Conservation (phyloP, 2,329 filamentous ascomycete genomes). For the Fusarium odoratissimum region DNA sequence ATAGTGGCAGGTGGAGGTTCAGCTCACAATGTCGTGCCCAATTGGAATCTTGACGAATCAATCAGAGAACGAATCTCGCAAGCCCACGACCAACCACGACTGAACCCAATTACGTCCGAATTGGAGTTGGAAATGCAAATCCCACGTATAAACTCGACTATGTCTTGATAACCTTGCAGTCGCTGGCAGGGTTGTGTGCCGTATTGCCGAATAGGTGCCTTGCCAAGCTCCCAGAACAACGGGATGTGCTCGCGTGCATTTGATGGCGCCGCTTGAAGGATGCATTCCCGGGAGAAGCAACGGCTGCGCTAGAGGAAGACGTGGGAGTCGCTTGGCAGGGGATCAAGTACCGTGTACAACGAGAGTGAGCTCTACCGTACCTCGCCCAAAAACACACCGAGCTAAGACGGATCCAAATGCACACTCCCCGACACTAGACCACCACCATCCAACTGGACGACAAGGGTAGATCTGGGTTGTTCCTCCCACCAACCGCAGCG, state of each 20-base stretch:
- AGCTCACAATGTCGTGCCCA: slow-evolving; percentile 24
- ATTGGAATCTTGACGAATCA: slow-evolving; percentile 17
- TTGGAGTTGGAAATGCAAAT: slow-evolving; percentile 24
- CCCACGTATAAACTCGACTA: slow-evolving; percentile 19
- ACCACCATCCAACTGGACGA: slow-evolving; percentile 23
- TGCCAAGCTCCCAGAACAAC: slow-evolving; percentile 34
- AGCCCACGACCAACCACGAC: slow-evolving; percentile 2
- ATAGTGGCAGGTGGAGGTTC: slow-evolving; percentile 24
- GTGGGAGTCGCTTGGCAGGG: slow-evolving; percentile 16
- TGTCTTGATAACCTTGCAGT: slow-evolving; percentile 5
- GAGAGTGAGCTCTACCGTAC: background rate
- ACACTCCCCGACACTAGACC: slow-evolving; percentile 35
- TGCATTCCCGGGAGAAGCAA: slow-evolving; percentile 34
- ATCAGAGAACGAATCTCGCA: slow-evolving; percentile 7
- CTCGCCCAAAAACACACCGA: background rate
- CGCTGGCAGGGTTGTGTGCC: slow-evolving; percentile 30
- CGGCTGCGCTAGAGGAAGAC: slow-evolving; percentile 5
- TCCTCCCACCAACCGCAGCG: slow-evolving; percentile 5
- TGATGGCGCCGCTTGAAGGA: slow-evolving; percentile 32
- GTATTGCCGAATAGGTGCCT: slow-evolving; percentile 41
- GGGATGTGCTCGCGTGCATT: slow-evolving; percentile 28
- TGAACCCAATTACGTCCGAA: slow-evolving; percentile 15
- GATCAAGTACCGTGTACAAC: slow-evolving; percentile 26
- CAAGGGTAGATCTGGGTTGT: slow-evolving; percentile 32
- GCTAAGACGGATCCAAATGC: slow-evolving; percentile 15